Percentiles rank a stretch among this genome's conserved stretches.
Evolutionary conservation across 108 stramenopile genomes (phyloP).

Genomic region (Discostella pseudostelligera): DNA sequence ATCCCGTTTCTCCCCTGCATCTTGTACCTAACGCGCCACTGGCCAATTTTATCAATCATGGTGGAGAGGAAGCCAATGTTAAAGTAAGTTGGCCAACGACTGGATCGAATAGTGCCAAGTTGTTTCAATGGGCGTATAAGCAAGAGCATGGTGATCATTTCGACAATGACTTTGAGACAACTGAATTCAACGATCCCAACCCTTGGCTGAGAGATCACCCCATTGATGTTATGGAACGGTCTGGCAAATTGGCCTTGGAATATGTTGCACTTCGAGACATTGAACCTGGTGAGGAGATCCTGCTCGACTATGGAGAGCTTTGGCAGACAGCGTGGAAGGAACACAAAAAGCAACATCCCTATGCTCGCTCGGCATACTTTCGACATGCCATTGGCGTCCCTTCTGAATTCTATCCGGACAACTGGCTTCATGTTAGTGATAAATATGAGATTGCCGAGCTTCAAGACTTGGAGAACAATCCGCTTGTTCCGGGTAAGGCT

Average conservation of each 20-base stretch:
- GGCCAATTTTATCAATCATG: slow-evolving; percentile 73
- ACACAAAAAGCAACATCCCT: slow-evolving; percentile 28
- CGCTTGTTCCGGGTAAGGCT: slow-evolving; percentile 28
- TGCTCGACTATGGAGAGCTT: slow-evolving; percentile 64
- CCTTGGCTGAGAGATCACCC: slow-evolving; percentile 36
- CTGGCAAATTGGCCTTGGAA: slow-evolving; percentile 55
- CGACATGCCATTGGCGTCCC: slow-evolving; percentile 49
- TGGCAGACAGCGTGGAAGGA: slow-evolving; percentile 77
- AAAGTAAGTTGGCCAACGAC: slow-evolving; percentile 58
- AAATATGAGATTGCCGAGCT: slow-evolving; percentile 44
- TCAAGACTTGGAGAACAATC: slow-evolving; percentile 37
- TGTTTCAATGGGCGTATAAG: slow-evolving; percentile 42
- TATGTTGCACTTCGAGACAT: slow-evolving; percentile 68
- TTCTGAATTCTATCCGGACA: slow-evolving; percentile 35
- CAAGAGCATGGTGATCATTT: slow-evolving; percentile 13
- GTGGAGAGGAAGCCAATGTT: slow-evolving; percentile 52
- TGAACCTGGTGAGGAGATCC: slow-evolving; percentile 63
- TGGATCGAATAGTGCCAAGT: slow-evolving; percentile 27
- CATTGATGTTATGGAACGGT: slow-evolving; percentile 41
- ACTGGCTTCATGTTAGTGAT: slow-evolving; percentile 42
- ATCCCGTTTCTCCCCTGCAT: slow-evolving; percentile 59
- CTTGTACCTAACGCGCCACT: slow-evolving; percentile 64
- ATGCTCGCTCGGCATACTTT: slow-evolving; percentile 42
- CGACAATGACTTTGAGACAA: slow-evolving; percentile 16
- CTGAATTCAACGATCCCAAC: slow-evolving; percentile 13